Percentiles rank a stretch among this genome's conserved stretches.
Conservation (phyloP, 306 rosid species). For the Vicia sativa region DNA sequence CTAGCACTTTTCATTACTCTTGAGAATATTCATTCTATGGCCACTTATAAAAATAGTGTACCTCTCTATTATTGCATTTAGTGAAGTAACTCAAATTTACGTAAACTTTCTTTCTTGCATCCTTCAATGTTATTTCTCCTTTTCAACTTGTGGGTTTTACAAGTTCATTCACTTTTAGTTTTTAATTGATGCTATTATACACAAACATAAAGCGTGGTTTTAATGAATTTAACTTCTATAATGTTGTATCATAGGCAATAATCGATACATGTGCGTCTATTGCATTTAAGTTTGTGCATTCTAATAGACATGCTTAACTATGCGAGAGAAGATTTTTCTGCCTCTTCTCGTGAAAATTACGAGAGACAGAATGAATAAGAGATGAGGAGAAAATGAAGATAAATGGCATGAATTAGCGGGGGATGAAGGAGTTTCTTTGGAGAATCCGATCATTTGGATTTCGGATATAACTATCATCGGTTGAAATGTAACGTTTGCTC, state of each 20-base stretch:
- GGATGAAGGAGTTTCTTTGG: no score
- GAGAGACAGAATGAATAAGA: no score
- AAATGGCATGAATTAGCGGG: no score
- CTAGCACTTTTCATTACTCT: neutral
- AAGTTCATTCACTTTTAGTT: constrained; percentile 10
- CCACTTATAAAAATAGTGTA: neutral
- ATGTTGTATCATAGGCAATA: neutral
- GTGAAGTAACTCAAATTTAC: neutral
- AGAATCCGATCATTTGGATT: no score
- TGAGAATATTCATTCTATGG: neutral
- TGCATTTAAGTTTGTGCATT: no score
- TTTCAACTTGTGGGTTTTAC: neutral
- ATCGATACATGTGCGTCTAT: no score
- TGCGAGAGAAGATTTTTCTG: no score
- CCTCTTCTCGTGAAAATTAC: no score
- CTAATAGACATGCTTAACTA: no score
- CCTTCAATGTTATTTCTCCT: neutral
- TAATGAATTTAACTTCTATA: constrained; percentile 2
- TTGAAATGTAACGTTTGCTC: neutral
- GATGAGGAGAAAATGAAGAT: no score
- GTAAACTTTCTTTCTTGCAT: neutral
- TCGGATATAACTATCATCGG: neutral
- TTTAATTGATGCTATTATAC: constrained; percentile 15
- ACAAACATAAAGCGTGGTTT: neutral
- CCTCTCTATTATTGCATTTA: constrained; percentile 2